Conservation (phyloP, 2,329 filamentous ascomycete genomes). For the Nigrospora sphaerica region DNA sequence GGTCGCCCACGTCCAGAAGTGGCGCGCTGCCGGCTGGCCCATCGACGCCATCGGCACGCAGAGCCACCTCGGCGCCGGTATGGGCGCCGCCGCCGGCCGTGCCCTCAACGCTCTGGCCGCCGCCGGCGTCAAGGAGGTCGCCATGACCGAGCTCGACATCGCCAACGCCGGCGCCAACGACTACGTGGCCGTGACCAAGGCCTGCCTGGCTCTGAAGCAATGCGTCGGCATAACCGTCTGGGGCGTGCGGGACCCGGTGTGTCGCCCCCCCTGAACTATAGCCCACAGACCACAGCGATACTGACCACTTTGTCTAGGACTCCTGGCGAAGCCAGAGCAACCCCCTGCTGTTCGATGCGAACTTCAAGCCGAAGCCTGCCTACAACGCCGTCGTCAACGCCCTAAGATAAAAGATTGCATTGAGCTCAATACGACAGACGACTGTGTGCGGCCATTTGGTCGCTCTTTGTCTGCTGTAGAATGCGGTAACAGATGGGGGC, state of each 20-base stretch:
- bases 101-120: constrained; percentile 40
- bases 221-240: constrained; percentile 63
- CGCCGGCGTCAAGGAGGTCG: constrained; percentile 39
- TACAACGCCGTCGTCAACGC: constrained; percentile 38
- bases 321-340: constrained; percentile 42
- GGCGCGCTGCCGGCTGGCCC: constrained; percentile 52
- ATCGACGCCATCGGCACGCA: constrained; percentile 55
- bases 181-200: constrained; percentile 50
- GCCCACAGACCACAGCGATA: neutral
- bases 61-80: constrained; percentile 36
- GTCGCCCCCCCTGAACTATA: constrained; percentile 8
- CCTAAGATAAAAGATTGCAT: constrained; percentile 16
- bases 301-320: constrained; percentile 23
- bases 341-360: constrained; percentile 47
- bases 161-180: constrained; percentile 45
- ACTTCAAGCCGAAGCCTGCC: constrained; percentile 42
- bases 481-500: too few relatives aligned
- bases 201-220: constrained; percentile 49
- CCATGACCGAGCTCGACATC: constrained; percentile 60
- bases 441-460: too few relatives aligned
- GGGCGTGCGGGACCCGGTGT: constrained; percentile 39
- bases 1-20: constrained; percentile 52
- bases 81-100: constrained; percentile 29
- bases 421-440: too few relatives aligned
- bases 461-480: too few relatives aligned